Conservation (phyloP, 2,329 filamentous ascomycete genomes). For the Raffaelea arxii region DNA sequence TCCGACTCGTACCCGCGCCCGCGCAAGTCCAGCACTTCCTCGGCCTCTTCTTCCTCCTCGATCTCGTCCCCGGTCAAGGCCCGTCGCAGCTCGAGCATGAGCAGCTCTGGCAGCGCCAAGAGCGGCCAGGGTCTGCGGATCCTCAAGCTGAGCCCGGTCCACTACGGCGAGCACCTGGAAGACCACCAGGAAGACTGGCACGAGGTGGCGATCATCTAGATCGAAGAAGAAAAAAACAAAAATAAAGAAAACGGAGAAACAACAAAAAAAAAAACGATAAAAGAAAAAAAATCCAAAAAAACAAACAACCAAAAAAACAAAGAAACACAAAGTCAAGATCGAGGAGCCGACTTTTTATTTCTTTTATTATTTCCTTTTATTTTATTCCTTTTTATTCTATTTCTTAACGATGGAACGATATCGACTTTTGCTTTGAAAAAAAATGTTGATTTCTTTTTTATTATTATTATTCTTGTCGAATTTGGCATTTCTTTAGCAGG, state of each 20-base stretch:
- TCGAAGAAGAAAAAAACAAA: neutral
- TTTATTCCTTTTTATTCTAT: neutral
- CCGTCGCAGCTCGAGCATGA: slow-evolving; percentile 46
- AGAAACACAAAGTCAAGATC: neutral
- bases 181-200: slow-evolving; percentile 48
- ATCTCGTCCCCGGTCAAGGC: slow-evolving; percentile 14
- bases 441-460: neutral
- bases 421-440: neutral
- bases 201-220: slow-evolving; percentile 32
- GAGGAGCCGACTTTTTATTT: too few relatives aligned
- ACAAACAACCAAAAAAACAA: neutral
- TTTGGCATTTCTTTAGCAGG: too few relatives aligned
- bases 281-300: neutral
- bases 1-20: slow-evolving; percentile 45
- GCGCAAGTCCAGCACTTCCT: slow-evolving; percentile 15
- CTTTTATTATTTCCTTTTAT: too few relatives aligned
- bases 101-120: slow-evolving; percentile 31
- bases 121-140: slow-evolving; percentile 33
- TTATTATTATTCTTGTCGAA: too few relatives aligned
- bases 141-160: slow-evolving; percentile 55
- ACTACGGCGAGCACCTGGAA: slow-evolving; percentile 51
- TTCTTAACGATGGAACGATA: too few relatives aligned
- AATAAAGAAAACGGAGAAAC: neutral
- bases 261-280: neutral
- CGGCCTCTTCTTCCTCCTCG: slow-evolving; percentile 11